Base-by-base conservation (phyloP, 169 alveolate species). In the Plasmodium sp. region DNA sequence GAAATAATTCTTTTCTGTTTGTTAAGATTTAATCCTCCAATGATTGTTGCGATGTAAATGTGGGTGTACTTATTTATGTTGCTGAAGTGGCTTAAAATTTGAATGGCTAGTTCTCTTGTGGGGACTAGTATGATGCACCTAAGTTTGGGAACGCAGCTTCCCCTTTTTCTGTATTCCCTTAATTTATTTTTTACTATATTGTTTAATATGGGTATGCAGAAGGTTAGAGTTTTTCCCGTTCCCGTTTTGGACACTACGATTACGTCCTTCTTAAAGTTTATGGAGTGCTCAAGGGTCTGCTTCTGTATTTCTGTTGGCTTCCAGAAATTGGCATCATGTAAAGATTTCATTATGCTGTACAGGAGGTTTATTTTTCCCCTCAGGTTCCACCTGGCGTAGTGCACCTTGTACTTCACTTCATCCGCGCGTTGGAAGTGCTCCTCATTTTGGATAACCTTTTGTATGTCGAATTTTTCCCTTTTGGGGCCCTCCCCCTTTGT, bases 191-290 rank as follows among this genome's bases (percentile, higher is more conserved):
- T 34, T 41, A 95, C 90, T 43, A 96, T 93, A 58, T 85, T 85
- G 43, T 93, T 92, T 36, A 96, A 45, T 77, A 96, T 82, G 9
- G 96, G 93, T 18, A 96, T 77, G 71, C 97, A 95, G 39, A 96
- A 96, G n/a, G 96, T 83, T 83, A 96, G 56, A 9, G 98, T 96
- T 86, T 96, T 96, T 2, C 98, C 98, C 12, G 98, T 96, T 27
- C 98, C 98, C 16, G 97, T 95, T 84, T 96, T 95, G 18, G 98
- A 96, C 71, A 96, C 96, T 88, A 96, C 93, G 36, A 96, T 77
- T 43, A 96, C 71, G n/a, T 95, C 97, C 14, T 85, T 85, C 86
- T 67, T 94, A 43, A 12, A 36, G 51, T 79, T 93, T 71, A 92
- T 82, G 39, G 95, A 81, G 18, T 92, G 36, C 22, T 81, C 75